Evolutionary conservation across 176 grass and related monocot species (phyloP), one percentile per base, ranked within the genome.

Genomic region (Ampelocalamus luodianensis): DNA sequence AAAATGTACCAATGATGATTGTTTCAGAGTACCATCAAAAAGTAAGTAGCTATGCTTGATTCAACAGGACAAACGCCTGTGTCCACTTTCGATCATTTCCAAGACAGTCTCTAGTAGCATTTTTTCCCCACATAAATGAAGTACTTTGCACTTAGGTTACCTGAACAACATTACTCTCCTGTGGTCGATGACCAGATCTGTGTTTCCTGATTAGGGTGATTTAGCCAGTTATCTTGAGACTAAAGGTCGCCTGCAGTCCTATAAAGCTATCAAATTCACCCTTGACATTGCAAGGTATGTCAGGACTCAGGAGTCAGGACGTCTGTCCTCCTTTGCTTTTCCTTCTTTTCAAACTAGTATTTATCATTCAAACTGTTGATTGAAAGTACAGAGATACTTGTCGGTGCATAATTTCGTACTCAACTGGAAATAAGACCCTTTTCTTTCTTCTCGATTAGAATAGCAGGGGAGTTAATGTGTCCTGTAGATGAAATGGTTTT

Each of bases 1-100:
- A 99, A 84, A 91, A 94, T 78, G 79, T 92, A 66, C 96, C 96
- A 2, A 93, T 99, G 96, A 99, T 96, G 96, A 99, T 96, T 61
- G 90, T 99, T 92, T 95, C 93, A 5, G 96, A 99, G 67, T 94
- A 92, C 71, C 96, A 91, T 90, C 78, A 85, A 76, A 89, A 92
- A 75, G 96, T 96, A 88, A 89, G 91, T 89, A 78, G 38, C 22
- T 80, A 50, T 64, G 76, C 62, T 29, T 36, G 49, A 77, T 66
- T 54, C 3, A 71, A 62, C 43, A 65, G 15, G 22, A 78, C 23
- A 68, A 48, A 74, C 55, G 27, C n/a, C 6, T 56, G 32, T 13
- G 20, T 40, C 8, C 37, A 45, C 16, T 61, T 84, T 64, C 14
- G 11, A 32, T 46, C 58, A 64, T 80, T 78, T 68, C 11, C 4